Evolutionary conservation across 2,329 filamentous ascomycete genomes (phyloP), one percentile per base, ranked within the genome.

Genomic region (Fusarium redolens): DNA sequence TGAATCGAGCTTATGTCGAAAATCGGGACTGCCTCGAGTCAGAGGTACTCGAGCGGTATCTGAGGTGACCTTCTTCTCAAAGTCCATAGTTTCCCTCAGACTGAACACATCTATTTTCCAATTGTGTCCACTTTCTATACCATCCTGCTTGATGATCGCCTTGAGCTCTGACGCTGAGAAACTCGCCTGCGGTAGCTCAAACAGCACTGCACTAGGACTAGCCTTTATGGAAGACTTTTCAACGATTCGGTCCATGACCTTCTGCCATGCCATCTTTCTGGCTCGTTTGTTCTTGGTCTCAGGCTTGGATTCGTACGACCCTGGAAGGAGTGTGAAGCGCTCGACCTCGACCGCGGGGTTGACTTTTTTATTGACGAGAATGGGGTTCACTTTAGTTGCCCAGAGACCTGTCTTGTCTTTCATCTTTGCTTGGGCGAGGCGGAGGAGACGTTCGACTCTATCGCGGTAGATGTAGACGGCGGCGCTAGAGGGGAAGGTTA

Each of bases 401-500:
- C 81, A 83, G 15, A 82, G 74, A 44, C 75, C 78, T 3, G 33
- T 48, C 5, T 69, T 71, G 57, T 61, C 52, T 59, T 77, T 56
- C 69, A 78, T 66, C 47, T 77, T 80, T 51, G 78, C 69, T 18
- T 76, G 78, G 56, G 78, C 72, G 51, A 82, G 78, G 28, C 73
- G 71, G 55, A 82, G 77, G 18, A 83, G 75, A 43, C 80, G 81
- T 25, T 78, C 68, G 63, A 83, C 68, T 57, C 79, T 79, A 62
- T 78, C 77, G 60, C 88, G 86, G 80, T 93, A 95, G 44, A 88
- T 85, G 12, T 83, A 79, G 1, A 92, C 92, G 17, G 90, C 88
- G n/a, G 84, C 82, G 22, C 83, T 78, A 28, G 84, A 87, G 68
- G 87, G 84, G 84, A 95, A 96, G 61, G 93, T 85, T 61, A 96